Evolutionary conservation across 768 basidiomycete genomes (phyloP).

Genomic region (Lentinula guzmanii): DNA sequence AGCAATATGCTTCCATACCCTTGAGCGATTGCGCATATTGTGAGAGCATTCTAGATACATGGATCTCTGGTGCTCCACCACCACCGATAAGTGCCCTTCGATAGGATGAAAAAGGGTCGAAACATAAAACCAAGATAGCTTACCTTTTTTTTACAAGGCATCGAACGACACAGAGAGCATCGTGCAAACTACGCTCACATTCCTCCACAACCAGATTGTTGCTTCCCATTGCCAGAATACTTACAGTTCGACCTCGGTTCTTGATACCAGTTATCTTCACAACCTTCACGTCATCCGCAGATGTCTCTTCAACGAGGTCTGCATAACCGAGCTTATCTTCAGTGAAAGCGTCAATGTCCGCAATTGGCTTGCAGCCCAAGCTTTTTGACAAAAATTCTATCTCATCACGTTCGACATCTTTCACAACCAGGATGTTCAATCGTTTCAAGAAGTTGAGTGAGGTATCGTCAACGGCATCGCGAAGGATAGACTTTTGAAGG

Average conservation of each 20-base stretch:
- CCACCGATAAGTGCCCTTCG: conserved; percentile 86
- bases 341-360: conserved; percentile 96
- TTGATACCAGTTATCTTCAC: conserved; percentile 93
- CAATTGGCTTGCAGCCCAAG: conserved; percentile 91
- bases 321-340: conserved; percentile 98
- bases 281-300: conserved; percentile 79
- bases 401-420: conserved; percentile 98
- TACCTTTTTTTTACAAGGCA: conserved; percentile 98
- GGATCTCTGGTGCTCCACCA: conserved; percentile 97
- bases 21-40: conserved; percentile 90
- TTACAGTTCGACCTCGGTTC: conserved; percentile 91
- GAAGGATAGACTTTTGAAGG: conserved; percentile 98
- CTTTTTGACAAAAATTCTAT: conserved; percentile 96
- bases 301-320: conserved; percentile 89
- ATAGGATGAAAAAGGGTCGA: background rate
- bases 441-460: conserved; percentile 97
- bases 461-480: conserved; percentile 98
- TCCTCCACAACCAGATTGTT: conserved; percentile 95
- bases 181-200: conserved; percentile 94
- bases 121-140: conserved; percentile 13
- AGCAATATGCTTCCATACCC: conserved; percentile 99
- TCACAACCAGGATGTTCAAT: conserved; percentile 92
- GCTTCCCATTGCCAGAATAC: conserved; percentile 89
- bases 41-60: conserved; percentile 86
- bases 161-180: conserved; percentile 97